Conservation (phyloP, 306 rosid species). For the Cucurbita argyrosperma region DNA sequence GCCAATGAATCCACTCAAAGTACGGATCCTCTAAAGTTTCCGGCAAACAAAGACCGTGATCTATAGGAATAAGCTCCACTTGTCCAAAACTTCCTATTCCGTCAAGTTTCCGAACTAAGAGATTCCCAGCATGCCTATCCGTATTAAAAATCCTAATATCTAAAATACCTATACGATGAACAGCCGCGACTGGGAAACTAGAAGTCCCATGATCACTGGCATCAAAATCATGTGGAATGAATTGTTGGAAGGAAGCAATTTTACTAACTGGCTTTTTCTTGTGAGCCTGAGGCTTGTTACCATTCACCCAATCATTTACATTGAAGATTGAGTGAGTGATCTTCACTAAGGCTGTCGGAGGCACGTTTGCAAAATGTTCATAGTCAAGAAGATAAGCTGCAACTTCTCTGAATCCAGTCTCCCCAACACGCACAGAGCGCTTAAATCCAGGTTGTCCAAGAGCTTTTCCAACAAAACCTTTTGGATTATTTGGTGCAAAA, state of each 20-base stretch:
- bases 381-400: conserved; percentile 84
- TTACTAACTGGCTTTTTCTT: conserved; percentile 74
- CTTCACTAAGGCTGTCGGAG: conserved; percentile 91
- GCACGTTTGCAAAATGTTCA: conserved; percentile 84
- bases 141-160: conserved; percentile 97
- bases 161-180: conserved; percentile 91
- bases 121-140: conserved; percentile 93
- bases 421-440: conserved; percentile 89
- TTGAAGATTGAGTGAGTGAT: conserved; percentile 91
- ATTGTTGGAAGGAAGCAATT: conserved; percentile 89
- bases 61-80: conserved; percentile 90
- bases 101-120: conserved; percentile 74
- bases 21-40: conserved; percentile 91
- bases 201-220: conserved; percentile 98
- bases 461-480: conserved; percentile 89
- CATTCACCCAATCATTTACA: conserved; percentile 74
- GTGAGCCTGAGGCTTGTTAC: conserved; percentile 32
- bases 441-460: conserved; percentile 95
- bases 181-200: conserved; percentile 77
- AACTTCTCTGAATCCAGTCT: conserved; percentile 92
- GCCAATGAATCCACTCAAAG: conserved; percentile 99
- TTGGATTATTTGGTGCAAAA: conserved; percentile 94
- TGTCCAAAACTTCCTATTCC: conserved; percentile 67
- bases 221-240: conserved; percentile 87
- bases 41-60: conserved; percentile 93